Base-by-base conservation (phyloP, 768 basidiomycete species). In the Rhizopogon vesiculosus region DNA sequence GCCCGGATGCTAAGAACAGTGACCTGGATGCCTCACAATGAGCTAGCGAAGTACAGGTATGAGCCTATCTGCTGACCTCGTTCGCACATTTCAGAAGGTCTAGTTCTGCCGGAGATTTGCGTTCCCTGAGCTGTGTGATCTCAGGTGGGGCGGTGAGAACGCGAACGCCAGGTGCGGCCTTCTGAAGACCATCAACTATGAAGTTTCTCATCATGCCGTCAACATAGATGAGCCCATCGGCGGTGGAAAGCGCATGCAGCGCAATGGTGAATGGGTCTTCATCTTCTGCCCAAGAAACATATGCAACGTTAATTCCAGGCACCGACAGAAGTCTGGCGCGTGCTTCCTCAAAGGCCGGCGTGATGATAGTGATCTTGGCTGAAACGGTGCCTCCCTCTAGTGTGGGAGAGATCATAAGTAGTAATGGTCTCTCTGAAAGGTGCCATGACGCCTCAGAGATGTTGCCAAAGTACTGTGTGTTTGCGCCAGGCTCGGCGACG, bases 401-500 rank as follows among this genome's bases (percentile, higher is more conserved):
- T 22, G 52, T 18, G 10, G 87, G 81, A 7, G 79, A 76, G 42
- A 93, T 62, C 54, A 89, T 76, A 33, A 93, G 72, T 5, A 93
- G 71, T 13, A 93, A 76, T 0, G 91, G 91, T 2, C 92, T 79
- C 70, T 94, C 92, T 9, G 88, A 89, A 33, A 91, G 77, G 33
- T 62, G 58, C 92, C 93, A 95, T 19, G 78, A 63, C 7, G 76
- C 57, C 5, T 61, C 64, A 12, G 86, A 86, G 56, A 91, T 76
- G 61, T 91, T 91, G n/a, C 76, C 83, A 66, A 80, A 93, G 74
- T 83, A 94, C 3, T 76, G 70, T 1, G 85, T 82, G 55, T 76
- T 87, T 13, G 89, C 81, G 0, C 88, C 84, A 25, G 93, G 90
- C 66, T 94, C 91, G 6, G 87, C 82, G 35, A 94, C 80, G 66